Percentiles rank a stretch among this genome's conserved stretches.
Conservation (phyloP, 163 green algal species). For the Scenedesmus sp. region DNA sequence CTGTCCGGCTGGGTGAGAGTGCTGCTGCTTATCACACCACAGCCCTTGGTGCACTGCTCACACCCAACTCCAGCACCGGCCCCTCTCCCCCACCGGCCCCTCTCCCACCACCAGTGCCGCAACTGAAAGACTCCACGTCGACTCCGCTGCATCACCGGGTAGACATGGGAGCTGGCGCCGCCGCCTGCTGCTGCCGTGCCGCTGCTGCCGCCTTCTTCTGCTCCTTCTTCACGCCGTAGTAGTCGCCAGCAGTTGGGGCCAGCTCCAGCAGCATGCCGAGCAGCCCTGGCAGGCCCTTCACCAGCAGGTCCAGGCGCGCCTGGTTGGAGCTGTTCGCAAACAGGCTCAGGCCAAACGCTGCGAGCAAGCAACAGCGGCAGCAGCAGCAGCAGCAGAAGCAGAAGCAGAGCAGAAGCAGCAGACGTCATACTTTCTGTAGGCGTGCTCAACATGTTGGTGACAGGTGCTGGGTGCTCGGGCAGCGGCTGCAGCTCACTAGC, state of each 20-base stretch:
- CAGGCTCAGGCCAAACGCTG: conserved; percentile 87
- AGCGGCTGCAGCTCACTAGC: no score
- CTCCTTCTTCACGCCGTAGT: conserved; percentile 59
- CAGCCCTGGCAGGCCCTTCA: conserved; percentile 76
- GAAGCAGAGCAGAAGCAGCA: no score
- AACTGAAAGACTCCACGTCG: neutral
- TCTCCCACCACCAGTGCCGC: no score
- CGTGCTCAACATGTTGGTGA: no score
- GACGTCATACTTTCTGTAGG: no score
- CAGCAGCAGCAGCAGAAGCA: neutral
- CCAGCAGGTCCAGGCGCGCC: conserved; percentile 83
- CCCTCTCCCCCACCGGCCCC: no score
- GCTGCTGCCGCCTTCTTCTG: conserved; percentile 27
- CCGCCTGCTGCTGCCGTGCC: neutral
- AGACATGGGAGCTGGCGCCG: neutral
- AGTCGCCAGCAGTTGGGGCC: conserved; percentile 53
- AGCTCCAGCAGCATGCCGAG: conserved; percentile 71
- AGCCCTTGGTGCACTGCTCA: no score
- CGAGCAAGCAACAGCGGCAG: neutral
- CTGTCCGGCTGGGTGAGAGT: no score
- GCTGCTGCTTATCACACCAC: no score
- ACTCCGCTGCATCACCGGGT: neutral
- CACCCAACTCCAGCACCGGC: no score
- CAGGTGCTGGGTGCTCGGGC: no score
- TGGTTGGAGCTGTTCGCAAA: conserved; percentile 86